A percentile compares a stretch with the other conserved stretches of the same genome.
Evolutionary conservation across 2,329 filamentous ascomycete species (phyloP).

Genomic region (Raffaelea deltoideospora): DNA sequence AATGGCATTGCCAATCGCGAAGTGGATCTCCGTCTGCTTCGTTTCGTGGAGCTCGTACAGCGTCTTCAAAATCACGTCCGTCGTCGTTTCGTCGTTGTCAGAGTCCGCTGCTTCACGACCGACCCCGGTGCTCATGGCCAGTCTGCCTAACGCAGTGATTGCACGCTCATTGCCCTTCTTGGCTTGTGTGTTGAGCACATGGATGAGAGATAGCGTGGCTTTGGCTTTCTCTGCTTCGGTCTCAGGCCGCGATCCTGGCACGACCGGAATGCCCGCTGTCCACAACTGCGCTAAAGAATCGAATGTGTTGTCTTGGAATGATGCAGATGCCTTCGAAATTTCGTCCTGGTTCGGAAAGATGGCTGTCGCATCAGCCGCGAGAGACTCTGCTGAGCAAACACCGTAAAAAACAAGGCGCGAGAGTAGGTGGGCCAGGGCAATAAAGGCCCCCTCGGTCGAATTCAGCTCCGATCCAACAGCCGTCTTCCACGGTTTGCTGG

Average conservation of each 20-base stretch:
- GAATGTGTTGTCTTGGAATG: slow-evolving; percentile 28
- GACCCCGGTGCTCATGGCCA: slow-evolving; percentile 38
- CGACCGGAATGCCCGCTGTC: slow-evolving; percentile 24
- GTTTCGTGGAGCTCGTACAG: slow-evolving; percentile 71
- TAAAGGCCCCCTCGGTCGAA: slow-evolving; percentile 29
- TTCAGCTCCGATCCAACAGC: slow-evolving; percentile 27
- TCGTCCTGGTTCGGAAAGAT: slow-evolving; percentile 9
- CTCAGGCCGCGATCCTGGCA: slow-evolving; percentile 8
- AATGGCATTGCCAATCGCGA: slow-evolving; percentile 78
- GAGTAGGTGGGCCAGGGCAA: slow-evolving; percentile 27
- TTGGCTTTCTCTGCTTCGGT: slow-evolving; percentile 13
- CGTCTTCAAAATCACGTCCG: slow-evolving; percentile 46
- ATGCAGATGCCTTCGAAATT: slow-evolving; percentile 9
- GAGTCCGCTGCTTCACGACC: slow-evolving; percentile 15
- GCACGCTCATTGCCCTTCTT: slow-evolving; percentile 72
- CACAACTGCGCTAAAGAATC: slow-evolving; percentile 29
- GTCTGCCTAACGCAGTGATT: slow-evolving; percentile 63
- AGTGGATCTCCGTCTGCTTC: slow-evolving; percentile 75
- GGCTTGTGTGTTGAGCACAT: slow-evolving; percentile 50
- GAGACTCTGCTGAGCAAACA: background rate
- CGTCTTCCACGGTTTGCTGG: slow-evolving; percentile 34
- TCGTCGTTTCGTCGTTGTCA: slow-evolving; percentile 10
- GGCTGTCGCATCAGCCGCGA: background rate
- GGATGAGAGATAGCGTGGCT: slow-evolving; percentile 30
- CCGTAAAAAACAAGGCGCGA: slow-evolving; percentile 30